phyloP scores from a whole-genome alignment of 2,329 filamentous ascomycete species.

The Diaporthe citrichinensis region DNA sequence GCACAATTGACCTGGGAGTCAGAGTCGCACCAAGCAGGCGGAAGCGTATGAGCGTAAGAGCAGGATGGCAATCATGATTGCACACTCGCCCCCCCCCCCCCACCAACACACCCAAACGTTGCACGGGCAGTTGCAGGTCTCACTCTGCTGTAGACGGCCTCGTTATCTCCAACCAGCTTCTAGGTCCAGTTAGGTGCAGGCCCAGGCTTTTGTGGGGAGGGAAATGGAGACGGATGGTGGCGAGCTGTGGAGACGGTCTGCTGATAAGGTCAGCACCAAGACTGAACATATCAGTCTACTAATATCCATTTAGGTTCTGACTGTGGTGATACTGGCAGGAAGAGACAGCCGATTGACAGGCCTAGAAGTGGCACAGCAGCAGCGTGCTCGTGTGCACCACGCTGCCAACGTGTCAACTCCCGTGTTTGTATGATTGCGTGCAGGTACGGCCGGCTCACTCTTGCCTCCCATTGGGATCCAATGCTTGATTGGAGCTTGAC shows the following conservation, averaged over 20 bases:
- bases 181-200: not conserved
- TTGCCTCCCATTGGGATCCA: not conserved
- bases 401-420: not conserved
- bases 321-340: not conserved
- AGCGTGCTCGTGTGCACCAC: not conserved
- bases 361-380: slow-evolving; percentile 8
- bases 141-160: not conserved
- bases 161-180: not conserved
- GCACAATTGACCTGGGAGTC: not conserved
- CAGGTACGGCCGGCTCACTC: not conserved
- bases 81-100: not conserved
- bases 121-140: not conserved
- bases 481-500: slow-evolving; percentile 21
- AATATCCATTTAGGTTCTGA: not conserved
- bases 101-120: slow-evolving; percentile 1
- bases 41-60: not conserved
- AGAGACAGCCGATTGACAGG: not conserved
- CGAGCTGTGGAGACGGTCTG: slow-evolving; percentile 8
- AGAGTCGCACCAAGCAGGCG: not conserved
- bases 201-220: not conserved
- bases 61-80: not conserved
- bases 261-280: slow-evolving; percentile 1
- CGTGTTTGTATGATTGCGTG: not conserved
- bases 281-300: not conserved
- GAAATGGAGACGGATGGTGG: not conserved